These are phyloP conservation scores for Discostella stelligeroides DNA, from an alignment of 108 stramenopile genomes.

Conservation along the genomic window DNA sequence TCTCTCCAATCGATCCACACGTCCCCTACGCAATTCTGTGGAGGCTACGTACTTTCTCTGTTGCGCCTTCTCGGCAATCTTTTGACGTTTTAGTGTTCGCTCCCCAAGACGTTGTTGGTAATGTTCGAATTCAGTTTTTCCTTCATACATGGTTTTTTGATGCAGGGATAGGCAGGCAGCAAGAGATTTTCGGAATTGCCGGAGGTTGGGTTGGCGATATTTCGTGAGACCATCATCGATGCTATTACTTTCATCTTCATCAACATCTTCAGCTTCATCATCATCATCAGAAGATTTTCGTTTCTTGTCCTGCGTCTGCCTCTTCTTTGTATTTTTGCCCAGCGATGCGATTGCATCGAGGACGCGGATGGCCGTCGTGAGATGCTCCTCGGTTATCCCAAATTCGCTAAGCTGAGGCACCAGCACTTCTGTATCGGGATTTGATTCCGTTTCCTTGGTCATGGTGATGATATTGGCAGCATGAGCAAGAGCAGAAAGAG, in stretches of 20 bases:
- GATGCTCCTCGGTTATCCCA: constrained; percentile 50
- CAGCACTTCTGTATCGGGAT: neutral
- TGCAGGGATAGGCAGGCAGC: constrained; percentile 64
- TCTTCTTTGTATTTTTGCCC: constrained; percentile 34
- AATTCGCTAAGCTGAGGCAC: constrained; percentile 24
- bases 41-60: constrained; percentile 76
- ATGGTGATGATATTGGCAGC: neutral
- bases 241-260: constrained; percentile 11
- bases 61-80: constrained; percentile 60
- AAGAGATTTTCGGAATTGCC: constrained; percentile 75
- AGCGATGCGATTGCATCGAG: constrained; percentile 59
- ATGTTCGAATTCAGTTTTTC: constrained; percentile 57
- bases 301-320: constrained; percentile 9
- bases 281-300: constrained; percentile 20
- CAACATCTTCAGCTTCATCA: constrained; percentile 7
- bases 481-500: neutral
- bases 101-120: constrained; percentile 50
- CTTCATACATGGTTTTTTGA: constrained; percentile 65
- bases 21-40: constrained; percentile 65
- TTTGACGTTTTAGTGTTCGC: constrained; percentile 69
- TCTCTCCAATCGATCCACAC: constrained; percentile 67
- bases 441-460: neutral
- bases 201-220: constrained; percentile 58
- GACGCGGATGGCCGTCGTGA: constrained; percentile 58
- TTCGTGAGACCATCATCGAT: constrained; percentile 35